Percentiles rank a stretch among this genome's conserved stretches.
Conservation (phyloP, 495 filamentous ascomycete genomes). For the Talaromyces borbonicus region DNA sequence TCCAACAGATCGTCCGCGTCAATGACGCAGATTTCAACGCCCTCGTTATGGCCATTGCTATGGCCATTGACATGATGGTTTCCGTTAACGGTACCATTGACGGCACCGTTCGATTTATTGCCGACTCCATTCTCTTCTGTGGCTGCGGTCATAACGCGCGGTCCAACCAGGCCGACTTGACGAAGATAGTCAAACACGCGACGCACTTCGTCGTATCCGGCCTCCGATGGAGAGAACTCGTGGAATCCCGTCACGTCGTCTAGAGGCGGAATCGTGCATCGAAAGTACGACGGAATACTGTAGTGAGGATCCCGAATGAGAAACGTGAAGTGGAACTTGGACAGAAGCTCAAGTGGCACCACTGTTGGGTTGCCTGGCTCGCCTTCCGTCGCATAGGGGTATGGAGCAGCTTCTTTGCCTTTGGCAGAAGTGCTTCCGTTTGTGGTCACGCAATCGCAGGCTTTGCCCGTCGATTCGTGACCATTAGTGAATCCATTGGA, state of each 20-base stretch:
- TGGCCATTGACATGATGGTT: no score
- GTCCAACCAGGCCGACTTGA: conserved; percentile 50
- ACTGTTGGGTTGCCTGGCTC: conserved; percentile 73
- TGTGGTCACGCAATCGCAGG: conserved; percentile 15
- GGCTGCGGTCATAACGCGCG: conserved; percentile 37
- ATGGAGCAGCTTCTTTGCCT: conserved; percentile 28
- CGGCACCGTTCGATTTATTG: conserved; percentile 13
- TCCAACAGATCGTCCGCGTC: conserved; percentile 94
- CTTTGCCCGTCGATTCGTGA: conserved; percentile 16
- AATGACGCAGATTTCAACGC: conserved; percentile 68
- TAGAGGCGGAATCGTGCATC: conserved; percentile 89
- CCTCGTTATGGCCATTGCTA: no score
- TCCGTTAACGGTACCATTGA: conserved; percentile 17
- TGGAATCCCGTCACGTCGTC: conserved; percentile 73
- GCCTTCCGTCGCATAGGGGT: conserved; percentile 46
- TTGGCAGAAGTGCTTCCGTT: conserved; percentile 10
- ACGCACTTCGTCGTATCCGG: conserved; percentile 82
- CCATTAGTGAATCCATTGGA: conserved; percentile 18
- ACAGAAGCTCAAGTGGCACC: conserved; percentile 57
- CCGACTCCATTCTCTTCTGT: conserved; percentile 16
- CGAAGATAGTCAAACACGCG: conserved; percentile 75
- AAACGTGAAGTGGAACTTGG: conserved; percentile 87
- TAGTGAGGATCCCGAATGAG: conserved; percentile 85
- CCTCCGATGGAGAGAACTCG: conserved; percentile 74
- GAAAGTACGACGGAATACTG: conserved; percentile 86